Conservation (phyloP, 1,284 basidiomycete species). For the Trametes sp. region DNA sequence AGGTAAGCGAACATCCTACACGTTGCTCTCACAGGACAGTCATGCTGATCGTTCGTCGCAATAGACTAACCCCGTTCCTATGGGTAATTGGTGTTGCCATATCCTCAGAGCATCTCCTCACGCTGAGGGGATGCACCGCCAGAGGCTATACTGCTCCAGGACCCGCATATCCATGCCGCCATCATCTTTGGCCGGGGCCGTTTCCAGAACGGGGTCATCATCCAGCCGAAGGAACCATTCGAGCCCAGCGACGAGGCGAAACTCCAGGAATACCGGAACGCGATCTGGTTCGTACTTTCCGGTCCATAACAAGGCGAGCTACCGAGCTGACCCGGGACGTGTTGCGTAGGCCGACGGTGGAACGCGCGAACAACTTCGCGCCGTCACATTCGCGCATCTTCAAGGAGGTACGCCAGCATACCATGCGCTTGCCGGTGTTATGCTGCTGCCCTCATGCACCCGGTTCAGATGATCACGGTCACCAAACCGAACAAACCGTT, state of each 20-base stretch:
- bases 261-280: conserved; percentile 37
- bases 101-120: background rate
- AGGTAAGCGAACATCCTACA: conserved; percentile 42
- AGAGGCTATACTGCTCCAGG: conserved; percentile 41
- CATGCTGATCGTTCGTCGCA: background rate
- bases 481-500: conserved; percentile 41
- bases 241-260: conserved; percentile 35
- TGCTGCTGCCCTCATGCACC: background rate
- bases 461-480: conserved; percentile 44
- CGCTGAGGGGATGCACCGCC: background rate
- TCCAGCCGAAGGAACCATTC: conserved; percentile 36
- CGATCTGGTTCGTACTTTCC: conserved; percentile 41
- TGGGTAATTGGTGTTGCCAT: conserved; percentile 34
- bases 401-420: conserved; percentile 35
- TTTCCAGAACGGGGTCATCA: conserved; percentile 45
- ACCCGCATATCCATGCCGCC: conserved; percentile 36
- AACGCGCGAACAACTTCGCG: conserved; percentile 47
- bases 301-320: background rate
- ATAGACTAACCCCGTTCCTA: conserved; percentile 43
- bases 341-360: conserved; percentile 44
- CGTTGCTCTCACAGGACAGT: background rate
- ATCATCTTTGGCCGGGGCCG: conserved; percentile 49
- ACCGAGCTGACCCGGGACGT: background rate
- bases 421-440: conserved; percentile 13
- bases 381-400: conserved; percentile 50